These are phyloP conservation scores for Epichloe uncinata DNA, from an alignment of 2,329 filamentous ascomycete species.

Conservation along the genomic window DNA sequence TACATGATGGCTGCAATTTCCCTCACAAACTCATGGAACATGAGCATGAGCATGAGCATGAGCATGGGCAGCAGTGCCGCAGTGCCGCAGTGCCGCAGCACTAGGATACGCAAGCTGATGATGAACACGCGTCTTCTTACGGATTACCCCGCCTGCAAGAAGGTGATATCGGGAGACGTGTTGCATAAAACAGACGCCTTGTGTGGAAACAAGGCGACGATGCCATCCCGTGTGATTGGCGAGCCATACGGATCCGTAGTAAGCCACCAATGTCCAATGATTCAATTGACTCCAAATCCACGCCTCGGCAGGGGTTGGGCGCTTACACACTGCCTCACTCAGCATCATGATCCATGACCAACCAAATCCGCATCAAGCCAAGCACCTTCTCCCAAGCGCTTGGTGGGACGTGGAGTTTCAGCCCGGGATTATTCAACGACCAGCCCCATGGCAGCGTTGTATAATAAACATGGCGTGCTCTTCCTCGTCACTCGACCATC, in stretches of 20 bases:
- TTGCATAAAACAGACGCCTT: conserved; percentile 18
- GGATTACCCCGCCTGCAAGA: conserved; percentile 3
- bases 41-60: too few species aligned
- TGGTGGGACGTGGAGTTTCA: background rate
- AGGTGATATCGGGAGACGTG: conserved; percentile 5
- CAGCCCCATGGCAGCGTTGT: background rate
- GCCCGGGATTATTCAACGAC: too few species aligned
- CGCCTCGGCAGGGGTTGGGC: conserved; percentile 11
- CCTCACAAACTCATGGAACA: background rate
- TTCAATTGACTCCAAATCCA: background rate
- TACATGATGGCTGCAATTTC: too few species aligned
- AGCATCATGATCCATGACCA: conserved; percentile 1
- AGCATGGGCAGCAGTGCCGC: too few species aligned
- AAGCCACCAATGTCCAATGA: too few species aligned
- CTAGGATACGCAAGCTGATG: too few species aligned
- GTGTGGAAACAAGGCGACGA: conserved; percentile 15
- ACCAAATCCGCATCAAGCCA: conserved; percentile 1
- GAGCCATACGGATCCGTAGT: background rate
- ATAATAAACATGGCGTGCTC: background rate
- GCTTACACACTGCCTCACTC: conserved; percentile 11
- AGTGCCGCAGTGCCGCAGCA: too few species aligned
- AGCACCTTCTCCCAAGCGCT: background rate
- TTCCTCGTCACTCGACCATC: background rate
- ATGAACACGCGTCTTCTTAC: background rate
- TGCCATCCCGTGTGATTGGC: conserved; percentile 17